Evolutionary conservation across 2,329 filamentous ascomycete species (phyloP).

Genomic region (Plenodomus biglobosus): DNA sequence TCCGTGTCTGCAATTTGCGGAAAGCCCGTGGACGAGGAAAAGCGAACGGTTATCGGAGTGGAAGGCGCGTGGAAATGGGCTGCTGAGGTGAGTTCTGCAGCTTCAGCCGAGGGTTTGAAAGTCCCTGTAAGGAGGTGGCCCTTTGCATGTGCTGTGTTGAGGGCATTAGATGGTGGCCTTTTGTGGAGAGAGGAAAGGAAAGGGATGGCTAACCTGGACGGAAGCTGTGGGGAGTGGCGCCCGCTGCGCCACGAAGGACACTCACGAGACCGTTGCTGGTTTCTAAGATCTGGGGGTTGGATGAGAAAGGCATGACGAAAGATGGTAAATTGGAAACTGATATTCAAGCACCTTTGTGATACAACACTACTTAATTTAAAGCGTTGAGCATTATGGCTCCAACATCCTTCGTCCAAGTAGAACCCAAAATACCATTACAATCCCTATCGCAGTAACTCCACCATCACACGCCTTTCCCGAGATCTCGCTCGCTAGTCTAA

Average conservation of each 20-base stretch:
- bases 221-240: slow-evolving; percentile 24
- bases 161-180: slow-evolving; percentile 4
- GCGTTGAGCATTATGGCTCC: no score
- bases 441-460: no score
- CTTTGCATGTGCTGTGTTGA: slow-evolving; percentile 58
- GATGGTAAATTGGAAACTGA: no score
- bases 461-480: no score
- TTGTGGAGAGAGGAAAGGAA: not conserved
- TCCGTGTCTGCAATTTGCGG: slow-evolving; percentile 55
- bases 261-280: slow-evolving; percentile 34
- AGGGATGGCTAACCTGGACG: slow-evolving; percentile 29
- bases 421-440: no score
- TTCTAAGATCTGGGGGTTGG: slow-evolving; percentile 26
- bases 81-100: slow-evolving; percentile 50
- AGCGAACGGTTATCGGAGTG: slow-evolving; percentile 54
- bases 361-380: no score
- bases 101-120: slow-evolving; percentile 53
- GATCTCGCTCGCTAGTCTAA: no score
- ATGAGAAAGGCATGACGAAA: slow-evolving; percentile 42
- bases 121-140: slow-evolving; percentile 55
- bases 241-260: slow-evolving; percentile 28
- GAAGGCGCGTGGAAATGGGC: slow-evolving; percentile 51
- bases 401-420: no score
- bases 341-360: no score
- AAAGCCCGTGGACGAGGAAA: slow-evolving; percentile 56